A percentile compares a stretch with the other conserved stretches of the same genome.
phyloP scores from a whole-genome alignment of 495 filamentous ascomycete genomes.

The Lophiotrema nucula region DNA sequence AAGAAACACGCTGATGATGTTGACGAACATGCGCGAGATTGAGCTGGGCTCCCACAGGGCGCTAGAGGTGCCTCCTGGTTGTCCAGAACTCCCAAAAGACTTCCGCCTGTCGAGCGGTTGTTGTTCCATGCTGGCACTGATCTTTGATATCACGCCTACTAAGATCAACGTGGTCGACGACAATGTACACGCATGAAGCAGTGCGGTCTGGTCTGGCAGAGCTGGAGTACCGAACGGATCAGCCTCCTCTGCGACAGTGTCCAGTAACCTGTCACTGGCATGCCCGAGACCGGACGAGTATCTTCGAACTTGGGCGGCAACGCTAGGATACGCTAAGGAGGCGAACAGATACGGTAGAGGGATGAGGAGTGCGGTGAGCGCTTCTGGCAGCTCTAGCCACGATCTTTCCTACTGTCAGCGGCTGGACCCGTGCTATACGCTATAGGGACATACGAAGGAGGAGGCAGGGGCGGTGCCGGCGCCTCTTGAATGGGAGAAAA shows the following conservation, averaged over 20 bases:
- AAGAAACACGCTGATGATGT: slow-evolving; percentile 46
- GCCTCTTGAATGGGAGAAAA: slow-evolving; percentile 33
- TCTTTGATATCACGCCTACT: slow-evolving; percentile 43
- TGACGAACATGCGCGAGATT: slow-evolving; percentile 16
- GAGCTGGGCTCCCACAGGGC: slow-evolving; percentile 5
- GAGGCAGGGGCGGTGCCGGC: neutral
- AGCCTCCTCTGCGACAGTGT: slow-evolving; percentile 5
- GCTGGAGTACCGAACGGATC: neutral
- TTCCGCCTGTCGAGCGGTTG: slow-evolving; percentile 41
- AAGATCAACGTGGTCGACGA: slow-evolving; percentile 46
- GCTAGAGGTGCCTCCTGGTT: neutral
- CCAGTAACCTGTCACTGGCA: slow-evolving; percentile 2
- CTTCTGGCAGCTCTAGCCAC: slow-evolving; percentile 37
- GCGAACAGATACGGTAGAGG: slow-evolving; percentile 39
- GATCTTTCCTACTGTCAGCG: slow-evolving; percentile 20
- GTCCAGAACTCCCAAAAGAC: slow-evolving; percentile 21
- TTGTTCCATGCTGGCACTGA: slow-evolving; percentile 29
- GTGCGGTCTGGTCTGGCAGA: slow-evolving; percentile 8
- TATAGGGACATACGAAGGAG: slow-evolving; percentile 13
- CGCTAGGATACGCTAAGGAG: slow-evolving; percentile 27
- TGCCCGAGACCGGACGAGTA: neutral
- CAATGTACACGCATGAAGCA: slow-evolving; percentile 40
- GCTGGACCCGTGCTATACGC: slow-evolving; percentile 1
- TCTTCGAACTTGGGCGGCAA: slow-evolving; percentile 7
- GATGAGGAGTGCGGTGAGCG: slow-evolving; percentile 40